These are phyloP conservation scores for Phialophora chinensis DNA, from an alignment of 2,329 filamentous ascomycete species.

Conservation along the genomic window DNA sequence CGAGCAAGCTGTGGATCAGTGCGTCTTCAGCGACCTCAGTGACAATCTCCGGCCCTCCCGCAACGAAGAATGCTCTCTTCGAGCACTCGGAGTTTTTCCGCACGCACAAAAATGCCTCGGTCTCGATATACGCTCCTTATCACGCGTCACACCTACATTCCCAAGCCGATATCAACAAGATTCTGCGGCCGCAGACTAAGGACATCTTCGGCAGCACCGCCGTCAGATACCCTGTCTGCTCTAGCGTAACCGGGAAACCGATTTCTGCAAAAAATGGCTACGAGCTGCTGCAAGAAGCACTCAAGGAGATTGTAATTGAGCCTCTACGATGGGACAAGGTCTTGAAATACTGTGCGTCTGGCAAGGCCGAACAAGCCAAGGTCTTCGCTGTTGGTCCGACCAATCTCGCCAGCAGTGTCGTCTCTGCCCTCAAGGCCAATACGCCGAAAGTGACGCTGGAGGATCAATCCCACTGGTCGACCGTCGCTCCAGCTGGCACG, in stretches of 20 bases:
- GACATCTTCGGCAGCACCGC: slow-evolving; percentile 41
- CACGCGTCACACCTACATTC: slow-evolving; percentile 63
- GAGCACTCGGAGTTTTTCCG: slow-evolving; percentile 54
- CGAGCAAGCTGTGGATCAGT: slow-evolving; percentile 63
- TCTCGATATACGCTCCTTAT: slow-evolving; percentile 64
- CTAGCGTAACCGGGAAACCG: slow-evolving; percentile 47
- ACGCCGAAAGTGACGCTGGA: slow-evolving; percentile 38
- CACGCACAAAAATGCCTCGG: slow-evolving; percentile 58
- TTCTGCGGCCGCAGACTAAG: slow-evolving; percentile 50
- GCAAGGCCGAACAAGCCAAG: slow-evolving; percentile 42
- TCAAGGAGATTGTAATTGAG: slow-evolving; percentile 48
- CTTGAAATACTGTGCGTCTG: slow-evolving; percentile 40
- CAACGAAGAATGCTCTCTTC: slow-evolving; percentile 59
- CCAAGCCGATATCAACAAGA: slow-evolving; percentile 57
- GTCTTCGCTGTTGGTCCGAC: slow-evolving; percentile 59
- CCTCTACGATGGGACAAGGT: slow-evolving; percentile 52
- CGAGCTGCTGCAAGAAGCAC: slow-evolving; percentile 43
- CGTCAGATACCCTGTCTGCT: slow-evolving; percentile 47
- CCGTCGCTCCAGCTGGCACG: slow-evolving; percentile 39
- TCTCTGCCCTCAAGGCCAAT: slow-evolving; percentile 57
- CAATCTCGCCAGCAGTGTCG: slow-evolving; percentile 62
- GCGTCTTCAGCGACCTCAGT: slow-evolving; percentile 65
- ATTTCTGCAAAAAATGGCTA: slow-evolving; percentile 43
- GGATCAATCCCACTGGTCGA: slow-evolving; percentile 52
- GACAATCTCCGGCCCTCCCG: slow-evolving; percentile 65